Evolutionary conservation across 176 grass and related monocot genomes (phyloP).

Genomic region (Aegilops longissima): DNA sequence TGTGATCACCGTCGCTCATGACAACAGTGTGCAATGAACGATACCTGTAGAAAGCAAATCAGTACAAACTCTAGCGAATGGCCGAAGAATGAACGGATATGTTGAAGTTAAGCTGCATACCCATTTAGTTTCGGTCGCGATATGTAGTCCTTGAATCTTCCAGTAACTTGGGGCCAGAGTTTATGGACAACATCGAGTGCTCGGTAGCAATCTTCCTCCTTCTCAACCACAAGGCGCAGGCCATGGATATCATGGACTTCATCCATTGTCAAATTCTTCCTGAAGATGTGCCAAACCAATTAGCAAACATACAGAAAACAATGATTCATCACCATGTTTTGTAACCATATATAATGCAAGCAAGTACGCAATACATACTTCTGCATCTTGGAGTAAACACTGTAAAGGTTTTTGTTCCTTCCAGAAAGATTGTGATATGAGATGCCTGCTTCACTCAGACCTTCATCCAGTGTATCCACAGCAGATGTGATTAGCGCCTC

Average conservation of each 20-base stretch:
- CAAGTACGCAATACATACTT: conserved; percentile 48
- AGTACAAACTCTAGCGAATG: not conserved
- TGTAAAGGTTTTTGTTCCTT: conserved; percentile 89
- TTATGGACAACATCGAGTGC: conserved; percentile 72
- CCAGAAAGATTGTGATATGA: conserved; percentile 68
- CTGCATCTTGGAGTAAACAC: conserved; percentile 83
- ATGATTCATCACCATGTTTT: not conserved
- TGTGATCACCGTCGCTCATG: conserved; percentile 49
- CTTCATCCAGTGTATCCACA: conserved; percentile 54
- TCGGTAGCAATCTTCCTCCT: conserved; percentile 78
- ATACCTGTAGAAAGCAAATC: conserved; percentile 59
- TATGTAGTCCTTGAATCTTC: conserved; percentile 94
- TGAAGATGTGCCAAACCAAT: conserved; percentile 23
- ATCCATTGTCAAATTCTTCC: conserved; percentile 81
- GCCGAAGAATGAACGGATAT: not conserved
- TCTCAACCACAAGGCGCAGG: conserved; percentile 81
- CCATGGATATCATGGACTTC: conserved; percentile 94
- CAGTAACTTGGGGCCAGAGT: conserved; percentile 62
- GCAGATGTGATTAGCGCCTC: conserved; percentile 67
- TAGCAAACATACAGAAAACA: conserved; percentile 5
- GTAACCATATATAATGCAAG: conserved; percentile 4
- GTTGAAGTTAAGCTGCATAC: conserved; percentile 25
- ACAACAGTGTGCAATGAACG: conserved; percentile 77
- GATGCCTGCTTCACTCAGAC: conserved; percentile 66
- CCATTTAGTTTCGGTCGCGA: conserved; percentile 73